A percentile compares a stretch with the other conserved stretches of the same genome.
Conservation (phyloP, 2,329 filamentous ascomycete genomes). For the Elsinoe batatas region DNA sequence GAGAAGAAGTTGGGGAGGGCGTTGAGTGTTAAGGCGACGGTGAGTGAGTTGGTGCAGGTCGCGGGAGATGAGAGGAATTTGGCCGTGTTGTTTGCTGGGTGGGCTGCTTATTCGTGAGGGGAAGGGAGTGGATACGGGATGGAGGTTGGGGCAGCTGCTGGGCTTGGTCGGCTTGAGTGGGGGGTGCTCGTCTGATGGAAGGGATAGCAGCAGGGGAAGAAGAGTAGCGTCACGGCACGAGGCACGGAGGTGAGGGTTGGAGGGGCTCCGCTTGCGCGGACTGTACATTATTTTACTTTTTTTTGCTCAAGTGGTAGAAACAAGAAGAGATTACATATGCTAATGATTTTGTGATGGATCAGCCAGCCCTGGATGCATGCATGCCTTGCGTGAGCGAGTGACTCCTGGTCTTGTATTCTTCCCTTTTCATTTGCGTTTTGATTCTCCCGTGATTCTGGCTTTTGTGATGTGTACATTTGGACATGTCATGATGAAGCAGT, state of each 20-base stretch:
- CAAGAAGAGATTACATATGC: neutral
- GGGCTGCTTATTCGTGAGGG: conserved; percentile 20
- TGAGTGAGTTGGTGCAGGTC: conserved; percentile 94
- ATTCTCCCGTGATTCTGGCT: too few relatives aligned
- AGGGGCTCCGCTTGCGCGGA: neutral
- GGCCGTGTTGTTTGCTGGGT: conserved; percentile 63
- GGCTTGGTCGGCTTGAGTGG: too few relatives aligned
- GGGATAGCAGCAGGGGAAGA: too few relatives aligned
- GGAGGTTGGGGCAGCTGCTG: too few relatives aligned
- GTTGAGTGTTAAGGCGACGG: conserved; percentile 84
- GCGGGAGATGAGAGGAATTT: conserved; percentile 88
- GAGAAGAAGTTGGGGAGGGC: conserved; percentile 93
- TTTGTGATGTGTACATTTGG: too few relatives aligned
- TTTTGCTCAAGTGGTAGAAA: neutral
- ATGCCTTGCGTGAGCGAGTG: too few relatives aligned
- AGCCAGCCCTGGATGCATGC: too few relatives aligned
- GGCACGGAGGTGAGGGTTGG: neutral
- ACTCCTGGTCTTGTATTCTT: too few relatives aligned
- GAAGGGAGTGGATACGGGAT: too few relatives aligned
- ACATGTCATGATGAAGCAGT: too few relatives aligned
- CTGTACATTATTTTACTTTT: conserved; percentile 2
- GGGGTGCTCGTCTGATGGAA: too few relatives aligned
- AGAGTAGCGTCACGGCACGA: neutral
- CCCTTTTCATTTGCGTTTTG: too few relatives aligned
- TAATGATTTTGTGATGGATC: neutral